Base-by-base conservation (phyloP, 306 rosid species). In the Adenanthera pavonina region DNA sequence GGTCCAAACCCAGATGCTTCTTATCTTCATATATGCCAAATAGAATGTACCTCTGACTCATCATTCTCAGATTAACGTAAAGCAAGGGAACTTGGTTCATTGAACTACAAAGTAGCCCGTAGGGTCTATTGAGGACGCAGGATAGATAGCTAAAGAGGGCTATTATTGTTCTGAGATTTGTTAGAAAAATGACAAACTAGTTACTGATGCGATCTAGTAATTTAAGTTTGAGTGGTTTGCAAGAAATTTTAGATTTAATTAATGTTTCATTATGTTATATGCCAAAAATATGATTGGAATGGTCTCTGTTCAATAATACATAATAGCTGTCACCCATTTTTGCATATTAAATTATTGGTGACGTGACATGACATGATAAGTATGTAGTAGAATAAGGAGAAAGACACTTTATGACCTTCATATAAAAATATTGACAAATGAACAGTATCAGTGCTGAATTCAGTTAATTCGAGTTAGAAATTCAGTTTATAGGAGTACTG, bases 291-390 rank as follows among this genome's bases (percentile, higher is more conserved):
- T 16, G 60, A 53, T 5, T 17, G 60, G 34, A 65, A 36, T 40
- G 8, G 36, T 43, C 53, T 19, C 9, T n/a, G n/a, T 43, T n/a
- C 73, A 9, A 43, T 19, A 30, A 68, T 40, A 59, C 30, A 25
- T 25, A 25, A 25, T 43, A 68, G 73, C 73, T 43, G 73, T 43
- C 73, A 68, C n/a, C 35, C 73, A 68, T 41, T 41, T 4, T 12
- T n/a, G 16, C 17, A 41, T 40, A 8, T 38, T 38, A 15, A 64
- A 65, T 65, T 38, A 7, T 67, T 41, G 51, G 51, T 3, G 48
- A 65, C 38, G 14, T 15, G 1, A 10, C 30, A 25, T 25, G 30
- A 25, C 30, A 25, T 25, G 30, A 25, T 25, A 25, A 25, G 30
- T 25, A 25, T 25, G 30, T 25, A 25, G 30, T 25, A 25, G 30